Evolutionary conservation across 2,329 filamentous ascomycete genomes (phyloP).

Genomic region (Sporothrix pseudoabietina): DNA sequence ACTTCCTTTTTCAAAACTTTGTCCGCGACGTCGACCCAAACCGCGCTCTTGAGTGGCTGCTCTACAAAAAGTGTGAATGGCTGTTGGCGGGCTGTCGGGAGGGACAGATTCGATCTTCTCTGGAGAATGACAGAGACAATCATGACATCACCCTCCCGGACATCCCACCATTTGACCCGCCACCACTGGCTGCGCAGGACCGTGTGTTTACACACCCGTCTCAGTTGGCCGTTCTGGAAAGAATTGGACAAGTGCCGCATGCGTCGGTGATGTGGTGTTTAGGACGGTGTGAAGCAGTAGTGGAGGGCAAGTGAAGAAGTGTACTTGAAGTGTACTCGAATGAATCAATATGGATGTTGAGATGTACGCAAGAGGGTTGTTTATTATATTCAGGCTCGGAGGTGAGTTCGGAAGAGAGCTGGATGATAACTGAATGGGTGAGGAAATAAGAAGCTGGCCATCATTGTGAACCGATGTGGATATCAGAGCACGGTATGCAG

Average conservation of each 20-base stretch:
- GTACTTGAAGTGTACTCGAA: too few relatives aligned
- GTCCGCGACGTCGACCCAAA: neutral
- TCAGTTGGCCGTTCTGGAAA: constrained; percentile 27
- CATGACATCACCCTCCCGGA: constrained; percentile 23
- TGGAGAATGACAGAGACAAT: neutral
- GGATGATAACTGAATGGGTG: neutral
- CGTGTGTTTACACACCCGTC: constrained; percentile 27
- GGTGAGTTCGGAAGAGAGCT: neutral
- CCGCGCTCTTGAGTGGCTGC: constrained; percentile 27
- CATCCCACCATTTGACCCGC: constrained; percentile 33
- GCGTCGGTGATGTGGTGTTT: constrained; percentile 31
- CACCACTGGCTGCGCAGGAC: constrained; percentile 27
- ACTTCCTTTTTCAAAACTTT: constrained; percentile 29
- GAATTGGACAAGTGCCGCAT: constrained; percentile 5
- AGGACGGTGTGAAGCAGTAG: neutral
- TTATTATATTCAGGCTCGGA: neutral
- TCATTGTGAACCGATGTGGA: neutral
- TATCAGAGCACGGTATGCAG: neutral
- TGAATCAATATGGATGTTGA: too few relatives aligned
- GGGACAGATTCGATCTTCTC: constrained; percentile 24
- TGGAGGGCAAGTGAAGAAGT: constrained; percentile 37
- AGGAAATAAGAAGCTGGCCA: neutral
- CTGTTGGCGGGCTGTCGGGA: constrained; percentile 32
- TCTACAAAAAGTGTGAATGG: constrained; percentile 32
- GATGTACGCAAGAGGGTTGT: neutral